A percentile compares a stretch with the other conserved stretches of the same genome.
These are phyloP conservation scores for Vickermania ingenoplastis DNA, from an alignment of 208 protist species.

Conservation along the genomic window DNA sequence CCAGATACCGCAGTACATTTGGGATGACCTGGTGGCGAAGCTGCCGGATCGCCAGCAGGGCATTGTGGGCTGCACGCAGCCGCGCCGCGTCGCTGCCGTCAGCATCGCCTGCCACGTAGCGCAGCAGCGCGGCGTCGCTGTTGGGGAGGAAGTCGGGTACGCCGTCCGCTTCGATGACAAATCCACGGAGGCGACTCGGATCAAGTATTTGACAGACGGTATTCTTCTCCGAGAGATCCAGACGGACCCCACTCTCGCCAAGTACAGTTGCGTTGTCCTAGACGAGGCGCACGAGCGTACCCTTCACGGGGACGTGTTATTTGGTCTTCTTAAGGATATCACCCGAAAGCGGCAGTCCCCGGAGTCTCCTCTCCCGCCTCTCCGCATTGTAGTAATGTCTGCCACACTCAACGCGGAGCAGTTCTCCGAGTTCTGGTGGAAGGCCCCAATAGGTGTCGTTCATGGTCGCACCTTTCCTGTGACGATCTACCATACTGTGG, in stretches of 20 bases:
- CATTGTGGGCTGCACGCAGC: conserved; percentile 93
- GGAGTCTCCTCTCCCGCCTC: conserved; percentile 6
- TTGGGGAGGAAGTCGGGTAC: conserved; percentile 89
- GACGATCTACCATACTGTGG: conserved; percentile 88
- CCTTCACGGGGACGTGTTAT: conserved; percentile 90
- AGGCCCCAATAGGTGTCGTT: conserved; percentile 88
- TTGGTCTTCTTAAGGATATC: conserved; percentile 88
- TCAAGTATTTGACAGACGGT: conserved; percentile 96
- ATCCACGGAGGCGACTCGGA: conserved; percentile 59
- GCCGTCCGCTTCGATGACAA: conserved; percentile 93
- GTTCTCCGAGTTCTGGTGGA: conserved; percentile 93
- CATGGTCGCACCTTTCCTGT: conserved; percentile 89
- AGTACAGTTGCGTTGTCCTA: conserved; percentile 98
- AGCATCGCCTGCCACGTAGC: conserved; percentile 92
- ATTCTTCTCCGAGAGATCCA: conserved; percentile 96
- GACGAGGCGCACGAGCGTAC: conserved; percentile 99
- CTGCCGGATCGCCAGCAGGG: conserved; percentile 10
- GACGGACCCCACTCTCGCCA: conserved; percentile 75
- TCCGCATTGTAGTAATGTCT: conserved; percentile 95
- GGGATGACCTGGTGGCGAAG: conserved; percentile 71
- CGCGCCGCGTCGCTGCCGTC: conserved; percentile 94
- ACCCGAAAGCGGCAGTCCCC: conserved; percentile 31
- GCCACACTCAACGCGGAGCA: conserved; percentile 94
- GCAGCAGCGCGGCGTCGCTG: conserved; percentile 62
- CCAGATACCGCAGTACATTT: conserved; percentile 92